Base-by-base conservation (phyloP, 2,329 filamentous ascomycete species). In the Grosmannia penicillata region DNA sequence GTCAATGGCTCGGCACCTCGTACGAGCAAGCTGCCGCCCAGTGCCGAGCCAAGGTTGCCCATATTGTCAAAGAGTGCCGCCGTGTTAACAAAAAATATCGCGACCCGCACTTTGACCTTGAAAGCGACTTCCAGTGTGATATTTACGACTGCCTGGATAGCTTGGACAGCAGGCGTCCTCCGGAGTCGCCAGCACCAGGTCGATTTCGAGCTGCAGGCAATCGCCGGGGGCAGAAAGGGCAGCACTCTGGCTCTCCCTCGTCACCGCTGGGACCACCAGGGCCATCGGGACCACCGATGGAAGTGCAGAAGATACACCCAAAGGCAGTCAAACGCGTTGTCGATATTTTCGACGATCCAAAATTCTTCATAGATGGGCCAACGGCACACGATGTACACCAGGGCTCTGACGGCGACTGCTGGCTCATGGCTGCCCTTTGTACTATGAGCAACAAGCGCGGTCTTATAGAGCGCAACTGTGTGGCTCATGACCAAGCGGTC, bases 71-170 rank as follows among this genome's bases (percentile, higher is more conserved):
- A 41, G 72, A 77, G 51, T 93, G 84, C 53, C 67, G 75, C 18
- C 70, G 82, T 8, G 65, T 85, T 41, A 93, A 93, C 56, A 79
- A 85, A 51, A 89, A 85, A 56, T 94, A 93, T 53, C 72, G 79
- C 14, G 84, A 93, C 52, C 73, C 78, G n/a, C 76, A 91, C 54
- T 93, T 93, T 52, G 81, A 93, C 53, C 75, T 93, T 37, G 84
- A 91, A 52, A 63, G 72, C 27, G 82, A 87, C 53, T 65, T 86
- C 44, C 81, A 83, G 57, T 62, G 63, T 27, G 58, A 60, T n/a
- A 56, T 53, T 6, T 59, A 61, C 30, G 65, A 74, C 49, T 72
- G 66, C 24, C 58, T 72, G 19, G 55, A 65, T 42, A 23, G 41
- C 6, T 40, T 49, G 31, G 35, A 36, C 22, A 47, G 49, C 22